Evolutionary conservation across 2,329 filamentous ascomycete genomes (phyloP).

Genomic region (Aspergillus tanneri): DNA sequence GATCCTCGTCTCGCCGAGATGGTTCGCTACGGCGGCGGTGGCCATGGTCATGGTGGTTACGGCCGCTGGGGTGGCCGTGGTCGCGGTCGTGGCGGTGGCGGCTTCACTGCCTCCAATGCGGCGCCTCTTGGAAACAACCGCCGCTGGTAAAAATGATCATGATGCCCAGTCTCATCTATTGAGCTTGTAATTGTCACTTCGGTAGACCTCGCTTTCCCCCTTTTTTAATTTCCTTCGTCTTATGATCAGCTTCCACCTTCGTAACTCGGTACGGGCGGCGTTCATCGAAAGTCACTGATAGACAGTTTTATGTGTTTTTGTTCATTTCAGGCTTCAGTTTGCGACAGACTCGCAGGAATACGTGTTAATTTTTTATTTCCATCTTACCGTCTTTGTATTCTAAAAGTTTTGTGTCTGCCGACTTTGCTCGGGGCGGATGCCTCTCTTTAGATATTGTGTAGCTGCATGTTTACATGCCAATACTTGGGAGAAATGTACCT

Average conservation of each 20-base stretch:
- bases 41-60: conserved; percentile 63
- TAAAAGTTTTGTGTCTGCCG: conserved; percentile 19
- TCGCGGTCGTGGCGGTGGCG: conserved; percentile 53
- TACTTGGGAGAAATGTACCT: conserved; percentile 15
- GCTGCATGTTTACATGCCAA: conserved; percentile 13
- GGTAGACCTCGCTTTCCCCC: conserved; percentile 31
- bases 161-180: conserved; percentile 23
- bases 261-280: conserved; percentile 41
- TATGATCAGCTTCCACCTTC: conserved; percentile 25
- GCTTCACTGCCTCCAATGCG: conserved; percentile 58
- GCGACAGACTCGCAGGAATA: conserved; percentile 11
- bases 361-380: conserved; percentile 23
- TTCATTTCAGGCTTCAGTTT: conserved; percentile 6
- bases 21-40: conserved; percentile 85
- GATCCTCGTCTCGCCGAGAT: conserved; percentile 95
- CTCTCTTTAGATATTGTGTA: conserved; percentile 18
- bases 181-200: conserved; percentile 29
- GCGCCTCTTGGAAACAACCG: conserved; percentile 57
- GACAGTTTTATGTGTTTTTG: conserved; percentile 32
- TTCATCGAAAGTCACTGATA: conserved; percentile 39
- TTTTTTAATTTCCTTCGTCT: too few species aligned
- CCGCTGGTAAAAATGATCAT: conserved; percentile 52
- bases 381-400: conserved; percentile 2
- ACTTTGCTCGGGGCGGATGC: conserved; percentile 8
- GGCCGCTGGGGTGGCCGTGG: conserved; percentile 61